A percentile compares a stretch with the other conserved stretches of the same genome.
These are phyloP conservation scores for Haberlea rhodopensis DNA, from an alignment of 257 asterid genomes.

Conservation along the genomic window DNA sequence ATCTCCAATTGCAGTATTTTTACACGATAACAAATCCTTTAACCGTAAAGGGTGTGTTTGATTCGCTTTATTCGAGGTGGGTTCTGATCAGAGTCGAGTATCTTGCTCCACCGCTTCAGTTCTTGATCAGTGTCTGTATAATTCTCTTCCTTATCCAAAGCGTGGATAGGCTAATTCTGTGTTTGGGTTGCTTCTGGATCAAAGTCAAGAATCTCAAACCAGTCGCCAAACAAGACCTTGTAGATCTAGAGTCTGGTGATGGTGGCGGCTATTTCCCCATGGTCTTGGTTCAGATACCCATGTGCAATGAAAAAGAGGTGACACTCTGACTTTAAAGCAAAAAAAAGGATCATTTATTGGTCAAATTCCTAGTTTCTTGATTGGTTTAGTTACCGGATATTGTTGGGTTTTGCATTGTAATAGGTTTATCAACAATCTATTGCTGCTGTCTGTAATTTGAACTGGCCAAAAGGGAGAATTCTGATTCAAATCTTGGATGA, in stretches of 20 bases:
- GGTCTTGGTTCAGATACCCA: conserved; percentile 98
- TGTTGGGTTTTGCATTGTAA: conserved; percentile 16
- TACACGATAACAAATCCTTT: conserved; percentile 47
- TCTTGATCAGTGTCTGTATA: conserved; percentile 69
- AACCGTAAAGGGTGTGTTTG: conserved; percentile 56
- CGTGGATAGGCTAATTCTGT: conserved; percentile 70
- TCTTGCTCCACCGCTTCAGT: conserved; percentile 79
- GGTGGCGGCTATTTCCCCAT: conserved; percentile 76
- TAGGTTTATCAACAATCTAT: conserved; percentile 94
- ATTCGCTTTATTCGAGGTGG: conserved; percentile 63
- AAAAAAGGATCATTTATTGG: not conserved
- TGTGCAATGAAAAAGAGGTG: conserved; percentile 99
- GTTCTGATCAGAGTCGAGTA: conserved; percentile 77
- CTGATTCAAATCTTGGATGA: conserved; percentile 88
- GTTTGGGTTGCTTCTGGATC: conserved; percentile 91
- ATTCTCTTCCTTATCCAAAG: conserved; percentile 76
- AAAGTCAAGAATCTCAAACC: conserved; percentile 59
- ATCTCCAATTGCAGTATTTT: conserved; percentile 51
- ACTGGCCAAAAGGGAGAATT: conserved; percentile 83
- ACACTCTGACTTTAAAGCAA: not conserved
- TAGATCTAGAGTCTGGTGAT: conserved; percentile 75
- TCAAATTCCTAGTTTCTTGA: not conserved
- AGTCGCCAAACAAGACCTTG: conserved; percentile 41
- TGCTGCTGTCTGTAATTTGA: conserved; percentile 81
- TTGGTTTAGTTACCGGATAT: not conserved